Evolutionary conservation across 495 filamentous ascomycete species (phyloP).

Genomic region (Penicillium angulare): DNA sequence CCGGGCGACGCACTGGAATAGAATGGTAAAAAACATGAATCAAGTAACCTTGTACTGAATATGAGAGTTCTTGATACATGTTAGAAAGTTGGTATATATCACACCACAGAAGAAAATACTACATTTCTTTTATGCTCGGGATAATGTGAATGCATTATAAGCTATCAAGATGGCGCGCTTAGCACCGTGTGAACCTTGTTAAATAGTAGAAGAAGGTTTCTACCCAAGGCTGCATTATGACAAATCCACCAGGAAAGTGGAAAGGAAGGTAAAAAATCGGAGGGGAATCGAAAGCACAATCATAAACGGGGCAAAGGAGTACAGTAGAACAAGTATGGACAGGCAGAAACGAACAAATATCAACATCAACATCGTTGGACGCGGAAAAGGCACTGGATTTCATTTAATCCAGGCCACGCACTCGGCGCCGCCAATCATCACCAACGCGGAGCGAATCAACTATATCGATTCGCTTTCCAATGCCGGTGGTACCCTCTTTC

Average conservation of each 20-base stretch:
- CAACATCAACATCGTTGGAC: conserved; percentile 25
- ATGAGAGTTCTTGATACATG: too few relatives aligned
- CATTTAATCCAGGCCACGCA: conserved; percentile 66
- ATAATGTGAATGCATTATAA: conserved; percentile 5
- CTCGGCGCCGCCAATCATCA: conserved; percentile 79
- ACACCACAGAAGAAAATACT: too few relatives aligned
- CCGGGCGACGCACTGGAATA: too few relatives aligned
- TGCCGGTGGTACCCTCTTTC: conserved; percentile 71
- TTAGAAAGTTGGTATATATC: too few relatives aligned
- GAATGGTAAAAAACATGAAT: too few relatives aligned
- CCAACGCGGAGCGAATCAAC: conserved; percentile 74
- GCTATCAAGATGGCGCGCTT: conserved; percentile 1
- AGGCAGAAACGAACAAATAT: conserved; percentile 26
- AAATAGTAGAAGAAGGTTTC: not conserved
- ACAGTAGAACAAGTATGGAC: conserved; percentile 28
- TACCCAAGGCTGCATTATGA: conserved; percentile 5
- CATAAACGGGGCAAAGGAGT: conserved; percentile 18
- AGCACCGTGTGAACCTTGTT: not conserved
- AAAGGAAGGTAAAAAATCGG: conserved; percentile 15
- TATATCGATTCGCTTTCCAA: conserved; percentile 82
- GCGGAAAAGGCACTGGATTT: not conserved
- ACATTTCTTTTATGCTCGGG: too few relatives aligned
- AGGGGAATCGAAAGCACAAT: conserved; percentile 39
- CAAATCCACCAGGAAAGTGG: conserved; percentile 4
- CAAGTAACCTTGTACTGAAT: too few relatives aligned